phyloP scores from a whole-genome alignment of 352 stramenopile species.

The Phytophthora podocarpi region DNA sequence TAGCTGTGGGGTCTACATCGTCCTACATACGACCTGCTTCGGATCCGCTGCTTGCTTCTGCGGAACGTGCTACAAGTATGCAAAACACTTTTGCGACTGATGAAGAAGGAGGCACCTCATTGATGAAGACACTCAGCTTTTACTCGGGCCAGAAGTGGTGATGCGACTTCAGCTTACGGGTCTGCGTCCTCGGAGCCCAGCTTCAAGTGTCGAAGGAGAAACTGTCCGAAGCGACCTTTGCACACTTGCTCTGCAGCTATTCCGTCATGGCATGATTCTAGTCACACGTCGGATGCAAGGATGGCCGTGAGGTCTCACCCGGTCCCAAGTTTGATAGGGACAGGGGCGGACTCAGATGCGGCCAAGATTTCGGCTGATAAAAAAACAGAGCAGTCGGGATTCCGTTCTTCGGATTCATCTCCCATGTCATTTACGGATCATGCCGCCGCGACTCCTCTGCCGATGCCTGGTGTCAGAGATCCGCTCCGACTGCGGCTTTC shows the following conservation, averaged over 20 bases:
- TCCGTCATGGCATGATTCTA: background rate
- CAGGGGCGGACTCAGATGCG: background rate
- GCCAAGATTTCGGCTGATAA: background rate
- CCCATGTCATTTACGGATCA: background rate
- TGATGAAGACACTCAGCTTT: background rate
- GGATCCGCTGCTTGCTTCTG: background rate
- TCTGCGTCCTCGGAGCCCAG: background rate
- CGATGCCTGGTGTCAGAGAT: too few species aligned
- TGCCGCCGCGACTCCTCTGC: too few species aligned
- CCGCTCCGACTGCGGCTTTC: too few species aligned
- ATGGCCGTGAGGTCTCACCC: too few species aligned
- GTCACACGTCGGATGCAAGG: background rate
- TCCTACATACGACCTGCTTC: background rate
- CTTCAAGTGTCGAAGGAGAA: background rate
- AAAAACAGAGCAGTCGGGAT: background rate
- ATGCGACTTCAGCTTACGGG: background rate
- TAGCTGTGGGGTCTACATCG: background rate
- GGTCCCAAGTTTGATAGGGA: background rate
- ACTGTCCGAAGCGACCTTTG: background rate
- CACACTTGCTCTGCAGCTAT: background rate
- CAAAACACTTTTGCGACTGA: background rate
- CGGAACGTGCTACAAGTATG: too few species aligned
- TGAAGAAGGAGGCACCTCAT: background rate
- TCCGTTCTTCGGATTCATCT: background rate
- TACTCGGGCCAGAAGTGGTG: too few species aligned